These are phyloP conservation scores for Fusarium phyllophilum DNA, from an alignment of 2,329 filamentous ascomycete genomes.

Conservation along the genomic window DNA sequence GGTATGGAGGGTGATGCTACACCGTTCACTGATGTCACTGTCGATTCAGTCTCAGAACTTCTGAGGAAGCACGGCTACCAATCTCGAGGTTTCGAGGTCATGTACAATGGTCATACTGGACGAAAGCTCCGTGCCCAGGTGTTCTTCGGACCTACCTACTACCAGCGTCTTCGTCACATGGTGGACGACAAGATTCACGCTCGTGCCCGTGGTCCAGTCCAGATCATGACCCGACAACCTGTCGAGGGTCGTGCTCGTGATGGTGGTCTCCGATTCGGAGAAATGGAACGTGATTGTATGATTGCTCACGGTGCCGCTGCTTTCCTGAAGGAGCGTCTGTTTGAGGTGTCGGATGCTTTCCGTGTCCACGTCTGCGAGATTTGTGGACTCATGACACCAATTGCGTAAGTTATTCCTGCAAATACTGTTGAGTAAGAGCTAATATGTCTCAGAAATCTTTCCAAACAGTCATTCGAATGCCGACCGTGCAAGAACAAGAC, in stretches of 20 bases:
- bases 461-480: constrained; percentile 96
- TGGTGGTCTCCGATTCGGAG: constrained; percentile 98
- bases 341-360: constrained; percentile 98
- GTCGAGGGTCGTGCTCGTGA: constrained; percentile 98
- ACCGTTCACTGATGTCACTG: constrained; percentile 96
- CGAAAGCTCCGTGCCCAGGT: constrained; percentile 93
- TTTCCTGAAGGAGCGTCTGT: constrained; percentile 96
- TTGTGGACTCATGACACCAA: constrained; percentile 97
- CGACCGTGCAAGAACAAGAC: constrained; percentile 99
- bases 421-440: constrained; percentile 37
- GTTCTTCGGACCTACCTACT: constrained; percentile 98
- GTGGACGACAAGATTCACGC: constrained; percentile 99
- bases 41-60: constrained; percentile 89
- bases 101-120: constrained; percentile 99
- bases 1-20: constrained; percentile 97
- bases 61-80: constrained; percentile 93
- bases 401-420: constrained; percentile 79
- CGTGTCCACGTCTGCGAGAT: constrained; percentile 98
- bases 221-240: constrained; percentile 96
- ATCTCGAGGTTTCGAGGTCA: constrained; percentile 95
- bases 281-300: constrained; percentile 99
- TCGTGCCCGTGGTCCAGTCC: constrained; percentile 93
- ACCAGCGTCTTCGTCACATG: constrained; percentile 98
- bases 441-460: constrained; percentile 76
- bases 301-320: constrained; percentile 98